Evolutionary conservation across 306 rosid species (phyloP).

Genomic region (Purshia tridentata): DNA sequence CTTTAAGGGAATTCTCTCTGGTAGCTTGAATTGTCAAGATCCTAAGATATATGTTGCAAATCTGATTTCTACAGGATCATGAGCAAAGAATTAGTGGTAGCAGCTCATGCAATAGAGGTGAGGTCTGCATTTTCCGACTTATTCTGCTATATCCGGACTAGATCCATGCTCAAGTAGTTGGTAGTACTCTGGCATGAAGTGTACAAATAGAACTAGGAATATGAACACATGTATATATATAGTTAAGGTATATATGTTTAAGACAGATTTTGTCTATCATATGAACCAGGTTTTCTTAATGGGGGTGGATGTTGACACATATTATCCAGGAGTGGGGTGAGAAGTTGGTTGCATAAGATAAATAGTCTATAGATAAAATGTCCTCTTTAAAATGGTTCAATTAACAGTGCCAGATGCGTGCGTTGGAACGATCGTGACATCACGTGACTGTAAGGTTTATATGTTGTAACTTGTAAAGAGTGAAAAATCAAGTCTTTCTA

Average conservation of each 20-base stretch:
- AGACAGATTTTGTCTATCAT: slow-evolving; percentile 10
- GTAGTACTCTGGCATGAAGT: slow-evolving; percentile 16
- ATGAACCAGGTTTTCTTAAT: not conserved
- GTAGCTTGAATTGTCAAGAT: slow-evolving; percentile 18
- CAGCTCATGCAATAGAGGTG: slow-evolving; percentile 21
- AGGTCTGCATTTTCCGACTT: slow-evolving; percentile 9
- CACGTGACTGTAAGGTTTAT: too few species aligned
- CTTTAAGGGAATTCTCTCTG: slow-evolving; percentile 19
- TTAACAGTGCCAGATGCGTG: too few species aligned
- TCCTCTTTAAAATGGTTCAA: too few species aligned
- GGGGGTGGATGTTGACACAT: slow-evolving; percentile 1
- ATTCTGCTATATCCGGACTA: not conserved
- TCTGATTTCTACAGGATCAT: not conserved
- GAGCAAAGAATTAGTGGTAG: slow-evolving; percentile 1
- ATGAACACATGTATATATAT: not conserved
- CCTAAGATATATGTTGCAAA: slow-evolving; percentile 24
- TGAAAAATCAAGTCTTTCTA: not conserved
- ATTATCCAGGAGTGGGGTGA: not conserved
- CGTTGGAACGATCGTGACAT: too few species aligned
- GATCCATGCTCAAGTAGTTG: slow-evolving; percentile 15
- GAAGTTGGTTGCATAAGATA: not conserved
- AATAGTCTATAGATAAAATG: not conserved
- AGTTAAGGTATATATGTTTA: not conserved
- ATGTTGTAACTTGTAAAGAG: not conserved
- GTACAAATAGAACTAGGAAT: slow-evolving; percentile 16